These are phyloP conservation scores for Cucumis cinereus DNA, from an alignment of 306 rosid genomes.

Conservation along the genomic window DNA sequence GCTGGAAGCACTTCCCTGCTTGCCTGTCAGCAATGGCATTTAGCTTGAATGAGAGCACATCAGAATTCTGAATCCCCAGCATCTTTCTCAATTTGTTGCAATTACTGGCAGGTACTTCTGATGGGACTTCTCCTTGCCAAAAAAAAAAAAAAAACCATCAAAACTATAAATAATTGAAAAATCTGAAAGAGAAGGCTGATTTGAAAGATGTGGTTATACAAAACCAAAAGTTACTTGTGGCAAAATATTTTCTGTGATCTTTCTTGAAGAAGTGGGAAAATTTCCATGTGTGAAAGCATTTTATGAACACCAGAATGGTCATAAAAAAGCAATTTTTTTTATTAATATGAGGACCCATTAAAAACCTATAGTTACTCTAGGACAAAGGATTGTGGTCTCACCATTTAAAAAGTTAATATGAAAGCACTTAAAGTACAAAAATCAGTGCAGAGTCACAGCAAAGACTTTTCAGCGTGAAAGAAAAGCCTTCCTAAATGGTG, in stretches of 20 bases:
- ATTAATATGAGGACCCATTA: background rate
- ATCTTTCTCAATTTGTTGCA: background rate
- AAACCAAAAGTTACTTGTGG: background rate
- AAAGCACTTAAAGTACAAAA: background rate
- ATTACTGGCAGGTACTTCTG: background rate
- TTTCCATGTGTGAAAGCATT: background rate
- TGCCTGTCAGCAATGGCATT: slow-evolving; percentile 10
- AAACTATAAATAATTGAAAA: background rate
- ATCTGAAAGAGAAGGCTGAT: background rate
- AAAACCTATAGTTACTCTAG: background rate
- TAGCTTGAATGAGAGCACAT: background rate
- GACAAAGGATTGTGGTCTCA: background rate
- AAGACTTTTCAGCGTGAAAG: background rate
- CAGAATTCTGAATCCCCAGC: background rate
- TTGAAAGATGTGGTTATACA: background rate
- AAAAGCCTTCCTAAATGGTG: background rate
- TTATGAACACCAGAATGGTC: background rate
- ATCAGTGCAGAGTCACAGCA: background rate
- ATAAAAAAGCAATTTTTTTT: background rate
- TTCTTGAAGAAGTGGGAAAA: background rate
- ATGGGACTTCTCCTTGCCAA: slow-evolving; percentile 6
- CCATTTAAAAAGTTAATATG: background rate
- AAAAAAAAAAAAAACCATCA: background rate
- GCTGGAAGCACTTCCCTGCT: slow-evolving; percentile 8
- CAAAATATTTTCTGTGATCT: background rate